Evolutionary conservation across 331 rosid species (phyloP), one percentile per base, ranked within the genome.

Genomic region (Cucumis variabilis): DNA sequence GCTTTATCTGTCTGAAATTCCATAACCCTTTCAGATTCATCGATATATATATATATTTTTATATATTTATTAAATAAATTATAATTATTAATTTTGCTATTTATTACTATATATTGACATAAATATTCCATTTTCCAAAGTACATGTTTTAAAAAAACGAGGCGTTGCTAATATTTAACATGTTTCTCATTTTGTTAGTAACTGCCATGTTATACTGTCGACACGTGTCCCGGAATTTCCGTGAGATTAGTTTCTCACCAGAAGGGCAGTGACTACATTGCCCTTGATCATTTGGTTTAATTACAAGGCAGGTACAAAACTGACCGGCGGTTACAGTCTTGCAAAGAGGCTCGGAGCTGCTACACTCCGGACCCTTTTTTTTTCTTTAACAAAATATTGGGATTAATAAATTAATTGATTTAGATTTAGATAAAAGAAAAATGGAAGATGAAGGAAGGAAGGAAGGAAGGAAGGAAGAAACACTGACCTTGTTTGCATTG

Each of bases 1-100:
- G 94, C 91, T 48, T 90, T 92, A 85, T 89, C 92, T 17, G 90
- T 90, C 92, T 92, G 92, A 28, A 86, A 87, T 66, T 88, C 86
- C 73, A 53, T 58, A 65, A 24, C 62, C 63, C 51, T 28, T 68
- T 68, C 68, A 68, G 50, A 84, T 58, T 63, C 27, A 63, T 63
- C n/a, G n/a, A 6, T 37, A 4, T 37, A 37, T 37, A 37, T 37
- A 37, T 37, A 37, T 37, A 37, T 2, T 3, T 17, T 17, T 5
- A 60, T 17, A 7, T 21, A 1, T 23, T 4, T 12, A 33, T 1
- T 33, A 33, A 51, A 13, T 51, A 13, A 50, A 51, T 13, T 51
- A 14, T 2, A 13, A 3, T 53, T 41, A 41, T 76, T 76, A 48
- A 76, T 5, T 48, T 76, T 76, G 11, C 63, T 13, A 53, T 53